These are phyloP conservation scores for Colletotrichum sp. DNA, from an alignment of 2,329 filamentous ascomycete genomes.

Conservation along the genomic window DNA sequence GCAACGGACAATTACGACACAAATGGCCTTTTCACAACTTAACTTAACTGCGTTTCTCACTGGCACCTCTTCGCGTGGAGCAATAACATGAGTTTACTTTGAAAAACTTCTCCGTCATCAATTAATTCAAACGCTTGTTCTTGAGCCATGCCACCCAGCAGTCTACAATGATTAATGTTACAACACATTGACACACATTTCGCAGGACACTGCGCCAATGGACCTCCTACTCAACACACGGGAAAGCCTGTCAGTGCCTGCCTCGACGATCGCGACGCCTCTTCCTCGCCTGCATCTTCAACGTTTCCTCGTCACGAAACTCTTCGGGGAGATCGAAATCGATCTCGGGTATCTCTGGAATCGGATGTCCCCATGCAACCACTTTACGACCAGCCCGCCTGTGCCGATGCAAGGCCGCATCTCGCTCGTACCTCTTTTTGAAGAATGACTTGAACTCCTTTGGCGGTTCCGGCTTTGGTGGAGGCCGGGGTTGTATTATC, in stretches of 20 bases:
- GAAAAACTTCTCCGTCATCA: neutral
- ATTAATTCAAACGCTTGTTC: constrained; percentile 16
- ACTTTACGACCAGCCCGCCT: constrained; percentile 73
- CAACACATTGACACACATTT: neutral
- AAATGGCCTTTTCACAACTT: neutral
- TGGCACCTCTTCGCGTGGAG: neutral
- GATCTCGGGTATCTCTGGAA: constrained; percentile 73
- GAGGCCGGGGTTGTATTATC: constrained; percentile 19
- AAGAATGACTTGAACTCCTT: constrained; percentile 89
- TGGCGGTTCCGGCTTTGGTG: constrained; percentile 42
- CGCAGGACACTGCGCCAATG: neutral
- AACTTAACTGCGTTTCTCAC: neutral
- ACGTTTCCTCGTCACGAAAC: constrained; percentile 59
- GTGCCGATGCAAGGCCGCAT: constrained; percentile 75
- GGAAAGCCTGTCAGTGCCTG: constrained; percentile 36
- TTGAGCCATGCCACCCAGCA: constrained; percentile 7
- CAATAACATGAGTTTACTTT: neutral
- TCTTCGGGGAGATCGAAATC: constrained; percentile 81
- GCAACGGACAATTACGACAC: neutral
- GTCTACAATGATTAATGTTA: constrained; percentile 17
- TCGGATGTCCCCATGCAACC: constrained; percentile 80
- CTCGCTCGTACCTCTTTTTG: constrained; percentile 77
- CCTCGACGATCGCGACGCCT: constrained; percentile 65
- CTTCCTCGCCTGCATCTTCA: constrained; percentile 66
- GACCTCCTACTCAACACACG: neutral